Evolutionary conservation across 2,329 filamentous ascomycete genomes (phyloP).

Genomic region (Penicillium sp.): DNA sequence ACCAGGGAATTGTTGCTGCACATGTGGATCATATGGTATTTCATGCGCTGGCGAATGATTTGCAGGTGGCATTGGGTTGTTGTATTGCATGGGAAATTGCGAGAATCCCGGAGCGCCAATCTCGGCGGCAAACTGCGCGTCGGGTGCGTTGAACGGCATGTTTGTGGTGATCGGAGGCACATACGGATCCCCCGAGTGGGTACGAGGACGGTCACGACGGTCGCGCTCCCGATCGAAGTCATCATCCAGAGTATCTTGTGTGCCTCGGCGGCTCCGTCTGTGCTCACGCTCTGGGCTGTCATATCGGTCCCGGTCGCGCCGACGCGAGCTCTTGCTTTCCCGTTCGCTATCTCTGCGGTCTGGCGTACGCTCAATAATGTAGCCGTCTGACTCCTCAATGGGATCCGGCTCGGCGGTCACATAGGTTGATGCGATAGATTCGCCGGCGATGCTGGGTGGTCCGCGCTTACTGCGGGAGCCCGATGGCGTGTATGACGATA

Average conservation of each 20-base stretch:
- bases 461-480: constrained; percentile 28
- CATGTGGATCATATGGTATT: constrained; percentile 46
- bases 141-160: constrained; percentile 25
- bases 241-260: constrained; percentile 20
- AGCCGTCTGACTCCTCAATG: constrained; percentile 28
- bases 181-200: constrained; percentile 31
- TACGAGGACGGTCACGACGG: constrained; percentile 30
- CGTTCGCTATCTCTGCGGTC: constrained; percentile 30
- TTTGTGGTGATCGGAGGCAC: constrained; percentile 21
- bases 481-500: constrained; percentile 29
- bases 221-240: constrained; percentile 22
- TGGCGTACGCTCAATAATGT: constrained; percentile 31
- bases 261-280: constrained; percentile 20
- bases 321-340: constrained; percentile 23
- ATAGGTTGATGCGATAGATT: constrained; percentile 39
- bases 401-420: constrained; percentile 40
- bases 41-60: constrained; percentile 24
- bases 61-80: constrained; percentile 21
- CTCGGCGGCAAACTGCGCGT: constrained; percentile 32
- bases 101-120: constrained; percentile 33
- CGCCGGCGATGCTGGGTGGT: constrained; percentile 29
- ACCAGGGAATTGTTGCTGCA: constrained; percentile 59
- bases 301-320: constrained; percentile 30
- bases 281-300: constrained; percentile 30
- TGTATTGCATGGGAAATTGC: constrained; percentile 37